Evolutionary conservation across 805 yeast species (phyloP), one percentile per base, ranked within the genome.

Genomic region (Peterozyma toletana): DNA sequence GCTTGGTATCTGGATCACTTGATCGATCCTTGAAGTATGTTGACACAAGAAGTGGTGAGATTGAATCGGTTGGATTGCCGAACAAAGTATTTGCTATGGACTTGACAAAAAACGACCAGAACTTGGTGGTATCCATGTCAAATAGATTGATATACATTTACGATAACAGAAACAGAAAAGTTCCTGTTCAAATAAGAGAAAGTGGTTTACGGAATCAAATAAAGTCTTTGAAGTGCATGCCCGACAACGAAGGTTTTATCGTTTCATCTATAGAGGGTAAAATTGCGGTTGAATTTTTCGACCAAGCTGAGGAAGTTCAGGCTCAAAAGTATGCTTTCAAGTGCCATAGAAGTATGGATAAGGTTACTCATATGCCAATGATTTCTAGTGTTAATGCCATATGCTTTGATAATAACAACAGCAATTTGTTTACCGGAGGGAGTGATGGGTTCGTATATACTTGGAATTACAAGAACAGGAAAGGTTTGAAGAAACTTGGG

Each of bases 191-290:
- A 44, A 58, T 66, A 3, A 62, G 86, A 35, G 84, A 80, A 45
- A 73, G 81, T 34, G 86, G 90, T 0, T 66, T 86, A 42, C 77
- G 77, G 52, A 77, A 77, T 54, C 89, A 84, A 59, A 76, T 82
- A 2, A 66, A 80, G 39, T 74, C 73, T 18, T 52, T 86, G 33
- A 69, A 67, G 49, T 64, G 78, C 34, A 70, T 79, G 51, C 83
- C 85, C 0, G 62, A 68, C 43, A 71, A 71, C 2, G 57, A 64
- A 50, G 93, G 83, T 7, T 82, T 75, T 57, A 87, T 82, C 0
- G 71, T 80, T 30, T 68, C 87, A 27, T 80, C 91, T 1, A 69
- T 87, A n/a, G 95, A 86, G 53, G 96, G 96, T 0, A 66, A 95
- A 29, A 88, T 84, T 1, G 80, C 89, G 0, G 75, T 87, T 27